Evolutionary conservation across 140 eudicot genomes (phyloP).

Genomic region (Erigeron philadelphicus): DNA sequence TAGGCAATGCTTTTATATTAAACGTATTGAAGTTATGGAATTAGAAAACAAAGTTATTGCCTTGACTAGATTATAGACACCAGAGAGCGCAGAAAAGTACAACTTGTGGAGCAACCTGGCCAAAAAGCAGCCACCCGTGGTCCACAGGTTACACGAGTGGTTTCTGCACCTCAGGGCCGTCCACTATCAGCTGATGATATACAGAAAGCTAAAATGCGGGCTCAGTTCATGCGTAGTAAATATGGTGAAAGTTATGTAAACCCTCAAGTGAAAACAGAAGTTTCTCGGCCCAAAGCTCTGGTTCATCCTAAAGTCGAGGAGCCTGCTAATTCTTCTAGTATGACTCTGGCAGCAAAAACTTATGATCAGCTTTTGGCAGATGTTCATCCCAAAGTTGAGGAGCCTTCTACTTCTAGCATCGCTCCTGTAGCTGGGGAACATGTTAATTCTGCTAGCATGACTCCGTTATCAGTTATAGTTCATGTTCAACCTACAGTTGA

Average conservation of each 20-base stretch:
- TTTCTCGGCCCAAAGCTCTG: slow-evolving; percentile 30
- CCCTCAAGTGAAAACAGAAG: slow-evolving; percentile 43
- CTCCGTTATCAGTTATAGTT: slow-evolving; percentile 27
- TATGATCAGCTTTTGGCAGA: slow-evolving; percentile 25
- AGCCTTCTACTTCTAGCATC: slow-evolving; percentile 28
- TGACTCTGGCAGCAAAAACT: slow-evolving; percentile 26
- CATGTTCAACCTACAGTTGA: slow-evolving; percentile 37
- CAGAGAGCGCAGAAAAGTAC: slow-evolving; percentile 84
- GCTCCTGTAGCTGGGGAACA: slow-evolving; percentile 36
- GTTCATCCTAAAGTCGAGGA: slow-evolving; percentile 5
- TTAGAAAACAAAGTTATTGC: slow-evolving; percentile 17
- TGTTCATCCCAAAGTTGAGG: slow-evolving; percentile 36
- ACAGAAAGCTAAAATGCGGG: slow-evolving; percentile 92
- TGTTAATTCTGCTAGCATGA: slow-evolving; percentile 23
- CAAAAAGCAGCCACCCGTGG: slow-evolving; percentile 59
- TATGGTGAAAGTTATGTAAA: slow-evolving; percentile 41
- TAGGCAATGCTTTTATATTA: not conserved
- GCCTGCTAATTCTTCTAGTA: not conserved
- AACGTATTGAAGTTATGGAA: not conserved
- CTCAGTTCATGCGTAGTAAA: slow-evolving; percentile 71
- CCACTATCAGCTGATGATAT: slow-evolving; percentile 99
- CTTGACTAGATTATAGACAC: slow-evolving; percentile 60
- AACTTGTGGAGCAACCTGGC: slow-evolving; percentile 89
- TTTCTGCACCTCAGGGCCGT: slow-evolving; percentile 58
- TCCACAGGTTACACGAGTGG: slow-evolving; percentile 49